Evolutionary conservation across 345 rosid genomes (phyloP), one percentile per base, ranked within the genome.

Genomic region (Salix purpurea): DNA sequence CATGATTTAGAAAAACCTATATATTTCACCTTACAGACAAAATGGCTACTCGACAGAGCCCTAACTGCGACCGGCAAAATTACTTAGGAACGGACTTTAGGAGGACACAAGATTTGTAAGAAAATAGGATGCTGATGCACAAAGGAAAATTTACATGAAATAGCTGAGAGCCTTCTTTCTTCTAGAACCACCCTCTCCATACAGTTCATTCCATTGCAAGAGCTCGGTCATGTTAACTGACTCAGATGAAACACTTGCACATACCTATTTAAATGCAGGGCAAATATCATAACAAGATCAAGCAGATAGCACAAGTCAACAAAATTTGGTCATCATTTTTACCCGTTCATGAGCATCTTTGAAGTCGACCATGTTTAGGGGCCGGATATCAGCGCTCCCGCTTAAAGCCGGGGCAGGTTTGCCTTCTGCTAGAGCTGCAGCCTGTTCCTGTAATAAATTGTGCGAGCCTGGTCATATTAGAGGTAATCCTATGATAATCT

Each of bases 121-220:
- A 77, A 79, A 74, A 30, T 36, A 26, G 52, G 70, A 82, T 65
- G 83, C 82, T 34, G 83, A 80, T 86, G 83, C 85, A 86, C 87
- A 89, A 54, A 77, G 21, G 74, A 54, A 72, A 74, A 77, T 74
- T 88, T 86, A 94, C 94, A 88, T 89, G 85, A 92, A 91, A 81
- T 90, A 94, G 90, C 95, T 92, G 56, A 92, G 92, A 28, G 96
- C 75, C 84, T 77, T 86, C 85, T 86, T 92, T 82, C 85, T 91
- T 81, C 97, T 86, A 7, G 97, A 94, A 16, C 97, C 98, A 15
- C 94, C 97, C 86, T 92, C 97, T 1, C 98, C 97, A 7, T 91
- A 91, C 24, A 89, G 91, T 79, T 94, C 93, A 28, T 92, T 94
- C 97, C 97, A 94, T 73, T 94, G 89, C 65, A 84, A 71, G 73